phyloP scores from a whole-genome alignment of 1,139 yeast species.

The Eremothecium coryli region DNA sequence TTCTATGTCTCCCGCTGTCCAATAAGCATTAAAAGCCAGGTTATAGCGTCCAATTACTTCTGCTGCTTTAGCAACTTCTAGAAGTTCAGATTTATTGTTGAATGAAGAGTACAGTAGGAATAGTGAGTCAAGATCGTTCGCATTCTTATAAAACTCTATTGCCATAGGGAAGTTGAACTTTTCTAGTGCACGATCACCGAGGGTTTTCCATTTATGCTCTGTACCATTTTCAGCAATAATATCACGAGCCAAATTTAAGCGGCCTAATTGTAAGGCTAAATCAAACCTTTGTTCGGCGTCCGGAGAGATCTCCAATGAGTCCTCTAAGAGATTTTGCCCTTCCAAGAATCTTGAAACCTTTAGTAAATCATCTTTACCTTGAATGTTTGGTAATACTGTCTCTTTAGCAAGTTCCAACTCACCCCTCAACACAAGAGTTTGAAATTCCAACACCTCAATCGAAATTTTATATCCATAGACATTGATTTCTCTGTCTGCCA shows the following conservation, averaged over 20 bases:
- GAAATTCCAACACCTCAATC: conserved; percentile 82
- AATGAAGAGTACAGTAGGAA: conserved; percentile 77
- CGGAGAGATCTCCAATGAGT: conserved; percentile 73
- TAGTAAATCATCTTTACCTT: conserved; percentile 57
- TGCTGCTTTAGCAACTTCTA: conserved; percentile 55
- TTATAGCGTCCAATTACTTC: conserved; percentile 69
- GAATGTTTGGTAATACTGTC: conserved; percentile 53
- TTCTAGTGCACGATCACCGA: conserved; percentile 78
- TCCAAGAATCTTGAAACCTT: conserved; percentile 89
- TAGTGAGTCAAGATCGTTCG: conserved; percentile 75
- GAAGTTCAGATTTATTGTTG: conserved; percentile 54
- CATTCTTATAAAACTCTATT: conserved; percentile 66
- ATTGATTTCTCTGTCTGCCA: conserved; percentile 83
- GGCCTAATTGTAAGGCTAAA: conserved; percentile 59
- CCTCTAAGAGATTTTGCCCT: conserved; percentile 77
- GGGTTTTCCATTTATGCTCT: conserved; percentile 76
- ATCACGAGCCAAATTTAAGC: conserved; percentile 62
- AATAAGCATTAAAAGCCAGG: conserved; percentile 84
- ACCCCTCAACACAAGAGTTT: conserved; percentile 90
- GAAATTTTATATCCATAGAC: conserved; percentile 77
- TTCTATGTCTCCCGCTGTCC: conserved; percentile 69
- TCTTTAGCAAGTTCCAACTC: conserved; percentile 69
- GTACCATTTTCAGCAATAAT: conserved; percentile 51
- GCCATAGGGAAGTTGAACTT: conserved; percentile 80
- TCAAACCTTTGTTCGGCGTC: conserved; percentile 84